Conservation (phyloP, 257 asterid genomes). For the Asclepias syriaca region DNA sequence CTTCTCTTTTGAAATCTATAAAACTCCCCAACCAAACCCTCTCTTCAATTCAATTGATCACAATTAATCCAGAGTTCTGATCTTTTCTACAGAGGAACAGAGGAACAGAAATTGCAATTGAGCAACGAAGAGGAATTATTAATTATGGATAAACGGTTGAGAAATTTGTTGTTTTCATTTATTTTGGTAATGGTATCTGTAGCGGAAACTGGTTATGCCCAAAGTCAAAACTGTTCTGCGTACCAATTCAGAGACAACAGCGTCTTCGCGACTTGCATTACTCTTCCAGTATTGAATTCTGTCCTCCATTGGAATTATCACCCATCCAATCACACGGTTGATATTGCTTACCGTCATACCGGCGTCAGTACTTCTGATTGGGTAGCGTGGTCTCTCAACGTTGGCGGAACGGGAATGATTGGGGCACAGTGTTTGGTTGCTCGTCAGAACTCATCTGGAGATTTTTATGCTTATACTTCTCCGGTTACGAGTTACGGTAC, state of each 20-base stretch:
- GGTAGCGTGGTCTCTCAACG: conserved; percentile 69
- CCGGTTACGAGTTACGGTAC: conserved; percentile 14
- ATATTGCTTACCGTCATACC: conserved; percentile 60
- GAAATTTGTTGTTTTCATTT: background rate
- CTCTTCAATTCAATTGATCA: background rate
- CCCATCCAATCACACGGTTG: conserved; percentile 36
- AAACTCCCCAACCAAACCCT: background rate
- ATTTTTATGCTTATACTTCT: conserved; percentile 40
- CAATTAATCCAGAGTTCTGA: background rate
- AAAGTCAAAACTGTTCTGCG: conserved; percentile 25
- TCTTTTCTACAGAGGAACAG: too few species aligned
- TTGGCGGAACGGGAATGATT: conserved; percentile 27
- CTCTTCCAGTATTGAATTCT: conserved; percentile 48
- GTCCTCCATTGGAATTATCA: conserved; percentile 69
- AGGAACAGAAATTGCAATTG: too few species aligned
- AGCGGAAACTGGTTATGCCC: background rate
- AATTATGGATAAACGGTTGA: background rate
- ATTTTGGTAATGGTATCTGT: background rate
- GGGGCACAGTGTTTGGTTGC: conserved; percentile 70
- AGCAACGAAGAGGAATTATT: background rate
- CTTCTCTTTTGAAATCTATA: background rate
- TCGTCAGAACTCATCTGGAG: conserved; percentile 27
- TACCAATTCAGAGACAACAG: conserved; percentile 27
- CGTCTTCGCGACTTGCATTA: conserved; percentile 26
- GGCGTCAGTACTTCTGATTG: conserved; percentile 36